These are phyloP conservation scores for Hemisphaericaspora nanyangensis DNA, from an alignment of 805 yeast genomes.

Conservation along the genomic window DNA sequence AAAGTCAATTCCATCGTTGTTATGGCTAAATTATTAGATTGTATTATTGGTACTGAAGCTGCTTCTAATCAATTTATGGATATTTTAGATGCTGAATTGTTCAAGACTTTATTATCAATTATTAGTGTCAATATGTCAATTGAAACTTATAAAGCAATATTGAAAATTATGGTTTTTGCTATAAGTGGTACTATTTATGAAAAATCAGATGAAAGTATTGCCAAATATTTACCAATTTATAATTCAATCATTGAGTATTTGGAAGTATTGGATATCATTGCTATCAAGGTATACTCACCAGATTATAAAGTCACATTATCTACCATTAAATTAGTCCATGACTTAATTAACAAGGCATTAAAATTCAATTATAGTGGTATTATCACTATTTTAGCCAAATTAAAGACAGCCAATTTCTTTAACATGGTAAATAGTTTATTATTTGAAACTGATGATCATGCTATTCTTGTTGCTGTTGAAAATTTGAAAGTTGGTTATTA, in stretches of 20 bases:
- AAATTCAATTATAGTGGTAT: conserved; percentile 40
- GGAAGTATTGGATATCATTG: conserved; percentile 40
- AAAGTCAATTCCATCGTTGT: conserved; percentile 51
- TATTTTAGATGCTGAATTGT: conserved; percentile 38
- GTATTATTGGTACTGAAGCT: conserved; percentile 38
- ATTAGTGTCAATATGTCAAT: conserved; percentile 39
- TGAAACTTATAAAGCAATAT: conserved; percentile 43
- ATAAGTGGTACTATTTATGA: conserved; percentile 36
- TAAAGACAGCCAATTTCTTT: conserved; percentile 46
- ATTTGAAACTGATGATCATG: conserved; percentile 32
- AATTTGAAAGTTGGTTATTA: conserved; percentile 30
- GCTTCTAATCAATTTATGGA: conserved; percentile 27
- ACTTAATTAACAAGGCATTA: conserved; percentile 40
- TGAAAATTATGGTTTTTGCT: conserved; percentile 44
- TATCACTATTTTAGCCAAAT: conserved; percentile 42
- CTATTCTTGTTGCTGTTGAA: conserved; percentile 26
- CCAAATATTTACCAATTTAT: conserved; percentile 29
- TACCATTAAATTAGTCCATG: conserved; percentile 44
- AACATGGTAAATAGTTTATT: conserved; percentile 38
- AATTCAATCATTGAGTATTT: conserved; percentile 34
- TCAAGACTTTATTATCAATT: conserved; percentile 38
- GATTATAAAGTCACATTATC: conserved; percentile 42
- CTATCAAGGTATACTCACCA: conserved; percentile 38
- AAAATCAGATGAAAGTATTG: conserved; percentile 24
- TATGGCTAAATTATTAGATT: conserved; percentile 49